Percentiles rank a stretch among this genome's conserved stretches.
Evolutionary conservation across 495 filamentous ascomycete genomes (phyloP).

Genomic region (Sporormia fimetaria): DNA sequence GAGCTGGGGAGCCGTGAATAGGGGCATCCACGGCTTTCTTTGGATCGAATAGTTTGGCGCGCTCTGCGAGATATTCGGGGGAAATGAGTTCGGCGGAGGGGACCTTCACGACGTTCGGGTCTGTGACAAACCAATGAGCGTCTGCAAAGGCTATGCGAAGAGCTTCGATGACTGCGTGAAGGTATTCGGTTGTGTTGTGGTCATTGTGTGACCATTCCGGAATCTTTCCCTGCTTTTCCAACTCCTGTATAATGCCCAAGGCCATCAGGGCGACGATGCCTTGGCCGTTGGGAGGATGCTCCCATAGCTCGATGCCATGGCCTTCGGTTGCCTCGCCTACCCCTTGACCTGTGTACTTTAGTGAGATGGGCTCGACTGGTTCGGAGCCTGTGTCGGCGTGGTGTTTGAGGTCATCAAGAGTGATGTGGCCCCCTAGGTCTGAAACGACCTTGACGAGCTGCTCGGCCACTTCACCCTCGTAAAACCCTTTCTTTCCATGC

Average conservation of each 20-base stretch:
- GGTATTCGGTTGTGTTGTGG: constrained; percentile 65
- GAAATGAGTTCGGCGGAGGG: constrained; percentile 53
- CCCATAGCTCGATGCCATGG: constrained; percentile 74
- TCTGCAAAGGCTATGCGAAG: constrained; percentile 91
- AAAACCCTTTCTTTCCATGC: constrained; percentile 84
- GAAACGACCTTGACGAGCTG: constrained; percentile 65
- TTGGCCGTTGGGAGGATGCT: constrained; percentile 96
- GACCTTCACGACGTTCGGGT: constrained; percentile 57
- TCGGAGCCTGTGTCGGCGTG: constrained; percentile 68
- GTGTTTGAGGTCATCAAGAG: constrained; percentile 64
- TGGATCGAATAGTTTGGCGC: constrained; percentile 58
- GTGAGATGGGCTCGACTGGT: constrained; percentile 66
- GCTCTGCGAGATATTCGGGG: constrained; percentile 51
- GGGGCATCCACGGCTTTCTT: constrained; percentile 44
- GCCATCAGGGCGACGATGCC: constrained; percentile 92
- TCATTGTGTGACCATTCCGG: constrained; percentile 53
- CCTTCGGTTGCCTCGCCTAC: constrained; percentile 39
- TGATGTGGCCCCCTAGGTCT: constrained; percentile 66
- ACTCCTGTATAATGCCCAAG: constrained; percentile 74
- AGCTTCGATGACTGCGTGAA: constrained; percentile 81
- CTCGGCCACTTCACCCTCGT: constrained; percentile 70
- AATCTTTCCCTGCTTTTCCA: constrained; percentile 63
- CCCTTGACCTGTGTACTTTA: constrained; percentile 62
- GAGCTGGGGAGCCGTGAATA: constrained; percentile 54
- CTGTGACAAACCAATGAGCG: constrained; percentile 77